A percentile compares a stretch with the other conserved stretches of the same genome.
phyloP scores from a whole-genome alignment of 2,329 filamentous ascomycete genomes.

The Pestalotiopsis sp. region DNA sequence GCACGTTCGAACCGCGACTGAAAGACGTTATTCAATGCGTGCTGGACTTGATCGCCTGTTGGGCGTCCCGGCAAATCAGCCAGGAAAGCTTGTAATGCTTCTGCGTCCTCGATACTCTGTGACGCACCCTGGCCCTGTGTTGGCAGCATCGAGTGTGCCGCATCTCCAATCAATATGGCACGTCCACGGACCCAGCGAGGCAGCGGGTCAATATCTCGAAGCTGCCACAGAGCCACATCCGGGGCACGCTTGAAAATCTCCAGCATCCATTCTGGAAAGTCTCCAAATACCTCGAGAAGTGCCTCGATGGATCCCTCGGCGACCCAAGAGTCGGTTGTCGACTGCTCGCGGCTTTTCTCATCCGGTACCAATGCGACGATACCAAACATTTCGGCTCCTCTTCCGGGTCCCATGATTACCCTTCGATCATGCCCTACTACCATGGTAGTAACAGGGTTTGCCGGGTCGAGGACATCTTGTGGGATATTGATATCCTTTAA shows the following conservation, averaged over 20 bases:
- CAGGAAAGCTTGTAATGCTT: slow-evolving; percentile 35
- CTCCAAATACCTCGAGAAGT: slow-evolving; percentile 41
- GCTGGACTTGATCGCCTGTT: slow-evolving; percentile 23
- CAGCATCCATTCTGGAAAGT: slow-evolving; percentile 44
- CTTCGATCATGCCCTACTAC: slow-evolving; percentile 43
- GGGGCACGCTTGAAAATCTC: slow-evolving; percentile 32
- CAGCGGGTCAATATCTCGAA: slow-evolving; percentile 46
- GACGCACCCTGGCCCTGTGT: slow-evolving; percentile 44
- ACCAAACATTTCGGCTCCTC: slow-evolving; percentile 42
- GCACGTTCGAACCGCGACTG: slow-evolving; percentile 38
- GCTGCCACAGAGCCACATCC: slow-evolving; percentile 45
- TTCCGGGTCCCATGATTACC: slow-evolving; percentile 48
- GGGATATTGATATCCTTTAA: slow-evolving; percentile 18
- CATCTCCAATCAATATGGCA: slow-evolving; percentile 19
- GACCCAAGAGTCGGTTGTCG: slow-evolving; percentile 41
- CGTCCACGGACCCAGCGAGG: slow-evolving; percentile 35
- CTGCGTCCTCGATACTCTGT: slow-evolving; percentile 43
- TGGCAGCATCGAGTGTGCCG: slow-evolving; percentile 31
- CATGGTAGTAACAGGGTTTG: slow-evolving; percentile 46
- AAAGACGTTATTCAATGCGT: slow-evolving; percentile 23
- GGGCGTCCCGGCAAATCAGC: slow-evolving; percentile 21
- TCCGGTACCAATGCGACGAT: slow-evolving; percentile 49
- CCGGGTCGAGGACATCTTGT: slow-evolving; percentile 36
- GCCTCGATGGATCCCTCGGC: slow-evolving; percentile 37
- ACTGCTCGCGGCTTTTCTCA: slow-evolving; percentile 40